These are phyloP conservation scores for Centella asiatica DNA, from an alignment of 129 eudicot species.

Conservation along the genomic window DNA sequence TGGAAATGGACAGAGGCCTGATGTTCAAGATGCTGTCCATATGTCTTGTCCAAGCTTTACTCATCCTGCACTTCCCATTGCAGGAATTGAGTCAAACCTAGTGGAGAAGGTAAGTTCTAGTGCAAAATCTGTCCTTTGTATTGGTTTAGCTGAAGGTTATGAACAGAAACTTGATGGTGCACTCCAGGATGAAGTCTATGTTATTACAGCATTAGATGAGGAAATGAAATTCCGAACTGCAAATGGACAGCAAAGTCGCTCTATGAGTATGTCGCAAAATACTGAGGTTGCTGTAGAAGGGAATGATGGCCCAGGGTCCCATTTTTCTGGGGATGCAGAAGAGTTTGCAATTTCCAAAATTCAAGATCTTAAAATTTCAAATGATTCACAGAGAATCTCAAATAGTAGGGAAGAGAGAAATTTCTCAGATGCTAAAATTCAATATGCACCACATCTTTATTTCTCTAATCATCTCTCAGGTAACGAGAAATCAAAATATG, in stretches of 20 bases:
- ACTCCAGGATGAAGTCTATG: constrained; percentile 6
- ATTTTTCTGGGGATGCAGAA: constrained; percentile 28
- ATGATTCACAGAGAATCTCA: constrained; percentile 4
- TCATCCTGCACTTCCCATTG: background rate
- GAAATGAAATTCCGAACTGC: background rate
- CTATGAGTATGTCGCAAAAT: background rate
- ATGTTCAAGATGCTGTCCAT: constrained; percentile 37
- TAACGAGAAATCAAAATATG: constrained; percentile 20
- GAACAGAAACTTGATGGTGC: constrained; percentile 12
- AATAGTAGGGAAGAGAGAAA: constrained; percentile 16
- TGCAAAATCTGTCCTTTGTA: background rate
- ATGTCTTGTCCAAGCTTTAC: constrained; percentile 10
- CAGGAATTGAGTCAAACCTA: constrained; percentile 11
- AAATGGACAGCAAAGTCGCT: constrained; percentile 23
- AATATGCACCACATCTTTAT: constrained; percentile 43
- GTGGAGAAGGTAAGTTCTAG: constrained; percentile 16
- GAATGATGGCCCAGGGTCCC: constrained; percentile 12
- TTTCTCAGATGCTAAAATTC: constrained; percentile 17
- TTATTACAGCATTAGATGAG: constrained; percentile 8
- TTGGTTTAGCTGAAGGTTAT: background rate
- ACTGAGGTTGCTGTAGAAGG: constrained; percentile 13
- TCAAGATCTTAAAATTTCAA: constrained; percentile 24
- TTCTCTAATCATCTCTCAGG: constrained; percentile 20
- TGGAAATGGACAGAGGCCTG: constrained; percentile 61
- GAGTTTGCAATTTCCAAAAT: constrained; percentile 30